Evolutionary conservation across 768 basidiomycete genomes (phyloP).

Genomic region (Mycena sanguinolenta): DNA sequence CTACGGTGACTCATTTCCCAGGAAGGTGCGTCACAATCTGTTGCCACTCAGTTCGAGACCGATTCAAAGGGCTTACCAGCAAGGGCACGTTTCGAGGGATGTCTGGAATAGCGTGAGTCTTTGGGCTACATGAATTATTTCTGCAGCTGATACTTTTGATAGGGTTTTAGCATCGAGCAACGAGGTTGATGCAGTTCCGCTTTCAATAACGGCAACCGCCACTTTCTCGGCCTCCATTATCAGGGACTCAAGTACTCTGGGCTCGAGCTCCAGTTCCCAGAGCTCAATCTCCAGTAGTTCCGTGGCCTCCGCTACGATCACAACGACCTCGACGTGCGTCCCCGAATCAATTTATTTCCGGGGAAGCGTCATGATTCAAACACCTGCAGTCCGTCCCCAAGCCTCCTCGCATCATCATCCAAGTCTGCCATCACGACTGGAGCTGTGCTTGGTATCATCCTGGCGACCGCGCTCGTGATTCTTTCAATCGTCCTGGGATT

Average conservation of each 20-base stretch:
- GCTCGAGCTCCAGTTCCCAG: not conserved
- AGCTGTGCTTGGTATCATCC: constrained; percentile 27
- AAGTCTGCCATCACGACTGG: not conserved
- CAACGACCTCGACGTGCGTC: constrained; percentile 1
- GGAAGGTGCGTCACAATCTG: constrained; percentile 14
- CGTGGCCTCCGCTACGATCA: not conserved
- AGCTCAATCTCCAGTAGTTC: not conserved
- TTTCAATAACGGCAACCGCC: not conserved
- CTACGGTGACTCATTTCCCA: constrained; percentile 27
- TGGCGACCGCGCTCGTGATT: constrained; percentile 24
- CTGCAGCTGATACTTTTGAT: not conserved
- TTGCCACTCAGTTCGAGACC: not conserved
- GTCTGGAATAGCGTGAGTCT: constrained; percentile 19
- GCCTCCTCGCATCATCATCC: constrained; percentile 2
- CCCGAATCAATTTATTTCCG: too few relatives aligned
- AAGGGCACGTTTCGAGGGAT: constrained; percentile 31
- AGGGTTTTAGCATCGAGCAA: constrained; percentile 29
- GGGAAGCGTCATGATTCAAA: not conserved
- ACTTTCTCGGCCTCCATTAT: constrained; percentile 22
- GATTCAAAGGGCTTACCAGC: not conserved
- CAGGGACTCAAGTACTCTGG: not conserved
- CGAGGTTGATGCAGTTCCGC: constrained; percentile 12
- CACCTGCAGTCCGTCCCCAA: constrained; percentile 3
- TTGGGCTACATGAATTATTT: too few relatives aligned
- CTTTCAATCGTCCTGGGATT: constrained; percentile 24